Conservation (phyloP, 805 yeast genomes). For the Candida ovalis region DNA sequence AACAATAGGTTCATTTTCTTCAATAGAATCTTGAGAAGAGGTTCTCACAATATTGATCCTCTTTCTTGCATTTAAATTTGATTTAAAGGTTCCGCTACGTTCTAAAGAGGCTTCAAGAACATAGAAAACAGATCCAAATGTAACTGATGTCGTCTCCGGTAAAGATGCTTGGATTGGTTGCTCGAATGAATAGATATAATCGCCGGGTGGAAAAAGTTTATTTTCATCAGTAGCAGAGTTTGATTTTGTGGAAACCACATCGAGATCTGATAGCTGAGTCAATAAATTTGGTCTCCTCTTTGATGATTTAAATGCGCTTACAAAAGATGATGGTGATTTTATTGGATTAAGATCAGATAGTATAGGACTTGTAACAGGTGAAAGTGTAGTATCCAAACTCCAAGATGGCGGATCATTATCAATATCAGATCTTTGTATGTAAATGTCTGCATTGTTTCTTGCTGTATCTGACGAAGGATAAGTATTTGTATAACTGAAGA, state of each 20-base stretch:
- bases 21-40: constrained; percentile 73
- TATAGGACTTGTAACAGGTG: constrained; percentile 29
- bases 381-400: constrained; percentile 30
- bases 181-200: constrained; percentile 89
- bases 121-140: constrained; percentile 80
- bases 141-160: constrained; percentile 76
- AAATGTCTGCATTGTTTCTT: constrained; percentile 48
- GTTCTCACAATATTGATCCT: constrained; percentile 70
- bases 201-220: constrained; percentile 72
- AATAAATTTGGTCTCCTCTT: constrained; percentile 13
- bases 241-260: constrained; percentile 22
- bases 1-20: constrained; percentile 90
- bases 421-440: constrained; percentile 28
- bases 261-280: constrained; percentile 14
- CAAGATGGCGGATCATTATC: constrained; percentile 34
- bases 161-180: constrained; percentile 76
- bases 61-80: constrained; percentile 59
- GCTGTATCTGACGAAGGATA: constrained; percentile 25
- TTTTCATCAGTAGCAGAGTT: constrained; percentile 21
- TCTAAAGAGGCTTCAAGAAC: constrained; percentile 64
- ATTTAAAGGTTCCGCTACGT: constrained; percentile 82
- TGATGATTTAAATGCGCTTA: constrained; percentile 28
- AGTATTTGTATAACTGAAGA: constrained; percentile 46
- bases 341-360: constrained; percentile 18
- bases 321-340: constrained; percentile 26